phyloP scores from a whole-genome alignment of 441 rosid species.

The Populus hybrid region DNA sequence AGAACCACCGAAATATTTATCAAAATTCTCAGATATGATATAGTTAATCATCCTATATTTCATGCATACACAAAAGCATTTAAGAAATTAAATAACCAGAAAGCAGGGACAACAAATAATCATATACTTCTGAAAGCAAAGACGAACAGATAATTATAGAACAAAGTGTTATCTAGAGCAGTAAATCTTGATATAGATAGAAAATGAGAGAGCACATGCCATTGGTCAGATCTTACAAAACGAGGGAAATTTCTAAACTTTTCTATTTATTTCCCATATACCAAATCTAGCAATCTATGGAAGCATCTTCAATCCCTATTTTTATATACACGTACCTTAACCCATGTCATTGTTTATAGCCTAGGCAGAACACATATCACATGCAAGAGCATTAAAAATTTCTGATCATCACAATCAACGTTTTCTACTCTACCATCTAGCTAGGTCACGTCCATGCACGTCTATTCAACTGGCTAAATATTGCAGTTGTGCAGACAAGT shows the following conservation, averaged over 20 bases:
- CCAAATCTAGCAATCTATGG: constrained; percentile 51
- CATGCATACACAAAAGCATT: no score
- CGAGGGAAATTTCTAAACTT: constrained; percentile 36
- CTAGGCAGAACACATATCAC: constrained; percentile 32
- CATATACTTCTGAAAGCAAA: not conserved
- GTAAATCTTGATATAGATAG: constrained; percentile 19
- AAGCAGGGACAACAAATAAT: not conserved
- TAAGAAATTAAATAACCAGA: not conserved
- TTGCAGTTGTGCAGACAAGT: not conserved
- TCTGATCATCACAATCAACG: constrained; percentile 19
- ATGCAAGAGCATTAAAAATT: constrained; percentile 34
- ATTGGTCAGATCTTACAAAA: constrained; percentile 39
- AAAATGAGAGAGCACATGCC: constrained; percentile 50
- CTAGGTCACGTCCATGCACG: constrained; percentile 65
- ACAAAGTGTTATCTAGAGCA: not conserved
- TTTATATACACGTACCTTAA: constrained; percentile 17
- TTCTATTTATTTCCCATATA: constrained; percentile 36
- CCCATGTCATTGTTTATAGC: constrained; percentile 17
- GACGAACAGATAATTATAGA: not conserved
- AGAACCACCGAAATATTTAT: not conserved
- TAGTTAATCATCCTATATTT: not conserved
- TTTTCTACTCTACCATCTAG: constrained; percentile 18
- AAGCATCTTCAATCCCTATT: constrained; percentile 28
- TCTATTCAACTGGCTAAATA: constrained; percentile 33
- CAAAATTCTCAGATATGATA: not conserved